Conservation (phyloP, 805 yeast genomes). For the Barnettozyma salicaria region DNA sequence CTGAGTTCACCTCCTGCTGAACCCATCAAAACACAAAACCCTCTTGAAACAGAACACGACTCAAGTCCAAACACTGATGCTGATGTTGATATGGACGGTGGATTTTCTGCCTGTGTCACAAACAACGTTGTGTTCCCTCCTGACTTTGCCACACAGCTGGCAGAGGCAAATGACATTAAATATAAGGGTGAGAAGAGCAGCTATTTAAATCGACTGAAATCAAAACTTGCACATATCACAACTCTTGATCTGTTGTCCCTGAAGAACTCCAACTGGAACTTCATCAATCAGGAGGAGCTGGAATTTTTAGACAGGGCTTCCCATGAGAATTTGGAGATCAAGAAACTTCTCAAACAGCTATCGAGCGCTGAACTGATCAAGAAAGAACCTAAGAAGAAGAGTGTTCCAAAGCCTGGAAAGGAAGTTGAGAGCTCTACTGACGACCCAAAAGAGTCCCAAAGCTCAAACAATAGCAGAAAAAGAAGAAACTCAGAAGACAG, state of each 20-base stretch:
- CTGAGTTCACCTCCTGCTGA: slow-evolving; percentile 5
- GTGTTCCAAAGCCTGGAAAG: too few species aligned
- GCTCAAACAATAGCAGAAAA: slow-evolving; percentile 6
- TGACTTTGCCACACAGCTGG: slow-evolving; percentile 15
- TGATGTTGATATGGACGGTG: neutral
- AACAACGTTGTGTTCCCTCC: slow-evolving; percentile 4
- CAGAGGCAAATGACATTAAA: slow-evolving; percentile 19
- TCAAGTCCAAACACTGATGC: neutral
- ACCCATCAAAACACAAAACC: neutral
- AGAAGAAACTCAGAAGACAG: slow-evolving; percentile 11
- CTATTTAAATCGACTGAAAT: slow-evolving; percentile 19
- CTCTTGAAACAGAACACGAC: neutral
- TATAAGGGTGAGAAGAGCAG: slow-evolving; percentile 21
- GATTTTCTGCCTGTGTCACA: too few species aligned
- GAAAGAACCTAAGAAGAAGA: slow-evolving; percentile 19
- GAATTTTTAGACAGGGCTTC: slow-evolving; percentile 24
- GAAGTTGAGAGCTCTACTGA: neutral
- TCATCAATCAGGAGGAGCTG: slow-evolving; percentile 23
- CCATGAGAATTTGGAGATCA: slow-evolving; percentile 23
- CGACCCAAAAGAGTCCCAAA: neutral
- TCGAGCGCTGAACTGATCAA: slow-evolving; percentile 21
- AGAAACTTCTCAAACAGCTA: slow-evolving; percentile 25
- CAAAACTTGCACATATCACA: slow-evolving; percentile 25
- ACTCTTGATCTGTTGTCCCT: slow-evolving; percentile 23
- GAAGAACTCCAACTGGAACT: slow-evolving; percentile 26